phyloP scores from a whole-genome alignment of 768 basidiomycete genomes.

The Dioszegia hungarica region DNA sequence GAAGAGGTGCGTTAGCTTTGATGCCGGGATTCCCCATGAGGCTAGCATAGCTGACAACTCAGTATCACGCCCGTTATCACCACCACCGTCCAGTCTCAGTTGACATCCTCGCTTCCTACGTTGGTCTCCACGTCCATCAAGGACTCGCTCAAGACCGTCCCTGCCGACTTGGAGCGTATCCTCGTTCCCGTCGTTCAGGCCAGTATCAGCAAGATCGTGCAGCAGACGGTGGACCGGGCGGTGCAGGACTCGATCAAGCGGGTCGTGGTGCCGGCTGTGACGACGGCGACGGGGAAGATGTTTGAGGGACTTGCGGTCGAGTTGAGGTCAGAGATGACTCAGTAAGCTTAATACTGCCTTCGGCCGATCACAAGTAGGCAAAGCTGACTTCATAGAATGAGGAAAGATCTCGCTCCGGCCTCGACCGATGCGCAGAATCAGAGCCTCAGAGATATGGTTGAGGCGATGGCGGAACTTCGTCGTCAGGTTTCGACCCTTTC shows the following conservation, averaged over 20 bases:
- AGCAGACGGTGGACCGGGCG: slow-evolving; percentile 22
- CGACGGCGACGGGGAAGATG: slow-evolving; percentile 6
- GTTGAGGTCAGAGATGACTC: slow-evolving; percentile 39
- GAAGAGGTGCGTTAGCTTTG: slow-evolving; percentile 15
- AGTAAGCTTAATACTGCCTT: too few species aligned
- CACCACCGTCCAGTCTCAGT: slow-evolving; percentile 15
- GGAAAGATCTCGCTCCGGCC: slow-evolving; percentile 26
- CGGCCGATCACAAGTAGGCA: too few species aligned
- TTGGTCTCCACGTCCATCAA: slow-evolving; percentile 20
- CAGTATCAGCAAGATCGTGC: slow-evolving; percentile 11
- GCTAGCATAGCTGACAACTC: slow-evolving; percentile 1
- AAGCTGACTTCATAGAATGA: slow-evolving; percentile 21
- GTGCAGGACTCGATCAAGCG: slow-evolving; percentile 24
- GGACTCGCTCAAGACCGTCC: slow-evolving; percentile 16
- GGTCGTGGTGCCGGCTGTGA: slow-evolving; percentile 28
- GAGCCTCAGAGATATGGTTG: slow-evolving; percentile 18
- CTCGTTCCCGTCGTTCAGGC: slow-evolving; percentile 23
- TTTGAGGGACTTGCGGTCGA: slow-evolving; percentile 30
- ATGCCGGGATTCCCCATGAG: not conserved
- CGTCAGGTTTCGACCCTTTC: slow-evolving; percentile 25
- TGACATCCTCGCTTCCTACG: slow-evolving; percentile 12
- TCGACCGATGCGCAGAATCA: slow-evolving; percentile 8
- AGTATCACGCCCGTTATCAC: slow-evolving; percentile 23
- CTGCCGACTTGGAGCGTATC: slow-evolving; percentile 25
- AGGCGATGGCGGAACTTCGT: slow-evolving; percentile 26